A percentile compares a stretch with the other conserved stretches of the same genome.
These are phyloP conservation scores for Chimonanthus praecox DNA, from an alignment of 164 flowering plant genomes.

Conservation along the genomic window DNA sequence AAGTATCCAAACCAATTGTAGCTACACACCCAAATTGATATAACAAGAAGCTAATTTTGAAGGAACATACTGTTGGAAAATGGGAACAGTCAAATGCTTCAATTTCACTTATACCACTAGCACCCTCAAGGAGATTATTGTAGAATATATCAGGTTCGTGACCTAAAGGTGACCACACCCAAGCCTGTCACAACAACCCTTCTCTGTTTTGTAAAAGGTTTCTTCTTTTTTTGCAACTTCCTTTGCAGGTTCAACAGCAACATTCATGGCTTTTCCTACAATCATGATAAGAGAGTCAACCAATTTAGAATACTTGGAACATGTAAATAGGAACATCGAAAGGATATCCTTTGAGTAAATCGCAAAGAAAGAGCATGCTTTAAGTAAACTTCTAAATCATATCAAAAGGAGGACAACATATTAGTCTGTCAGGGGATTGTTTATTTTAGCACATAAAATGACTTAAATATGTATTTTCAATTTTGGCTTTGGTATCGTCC, in stretches of 20 bases:
- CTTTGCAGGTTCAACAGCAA: slow-evolving; percentile 58
- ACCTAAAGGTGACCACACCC: slow-evolving; percentile 90
- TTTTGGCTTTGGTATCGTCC: too few relatives aligned
- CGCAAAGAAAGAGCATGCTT: background rate
- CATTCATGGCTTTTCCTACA: slow-evolving; percentile 60
- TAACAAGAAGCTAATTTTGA: background rate
- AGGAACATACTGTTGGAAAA: slow-evolving; percentile 67
- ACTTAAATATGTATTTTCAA: too few relatives aligned
- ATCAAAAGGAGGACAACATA: background rate
- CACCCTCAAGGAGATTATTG: slow-evolving; percentile 89
- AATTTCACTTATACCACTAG: slow-evolving; percentile 88
- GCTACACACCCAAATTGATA: background rate
- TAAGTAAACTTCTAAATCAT: background rate
- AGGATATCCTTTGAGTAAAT: background rate
- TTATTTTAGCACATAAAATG: too few relatives aligned
- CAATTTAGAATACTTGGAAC: too few relatives aligned
- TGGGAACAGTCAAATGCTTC: slow-evolving; percentile 88
- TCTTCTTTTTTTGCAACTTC: slow-evolving; percentile 50
- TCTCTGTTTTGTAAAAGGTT: slow-evolving; percentile 61
- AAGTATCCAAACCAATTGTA: background rate
- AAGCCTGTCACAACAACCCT: slow-evolving; percentile 96
- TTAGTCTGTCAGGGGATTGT: background rate
- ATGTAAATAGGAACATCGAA: background rate
- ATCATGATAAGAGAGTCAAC: background rate
- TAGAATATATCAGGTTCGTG: slow-evolving; percentile 80